Base-by-base conservation (phyloP, 2,329 filamentous ascomycete species). In the Lizonia empirigonia region DNA sequence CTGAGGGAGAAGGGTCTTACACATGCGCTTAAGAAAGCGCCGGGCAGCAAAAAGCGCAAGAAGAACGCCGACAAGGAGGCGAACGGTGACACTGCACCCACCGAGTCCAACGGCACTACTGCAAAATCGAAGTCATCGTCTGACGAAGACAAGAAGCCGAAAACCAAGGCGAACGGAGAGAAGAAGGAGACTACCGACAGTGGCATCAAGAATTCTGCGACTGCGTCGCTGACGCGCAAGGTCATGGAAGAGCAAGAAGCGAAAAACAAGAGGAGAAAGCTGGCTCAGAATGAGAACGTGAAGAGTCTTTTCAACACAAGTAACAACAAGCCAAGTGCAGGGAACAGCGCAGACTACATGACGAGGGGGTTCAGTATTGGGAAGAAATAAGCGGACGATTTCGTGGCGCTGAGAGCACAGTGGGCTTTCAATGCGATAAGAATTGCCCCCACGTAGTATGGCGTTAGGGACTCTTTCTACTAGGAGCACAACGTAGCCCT, bases 241-340 rank as follows among this genome's bases (percentile, higher is more conserved):
- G 92, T 99, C 0, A 72, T 97, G 20, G 87, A 88, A 19, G 93
- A 97, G 65, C 90, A 97, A 70, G 89, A 93, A 41, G 85, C 88
- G 65, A 81, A 83, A 48, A 91, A 91, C 59, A 96, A 93, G 76
- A 79, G 87, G 60, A 80, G 89, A 54, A 96, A 89, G 67, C 65
- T 91, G 61, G 85, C 81, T 3, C 77, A 76, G 22, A 80, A 78
- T 55, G 73, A 77, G 12, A 80, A 78, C 41, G 68, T 80, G n/a
- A 75, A 74, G 51, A 78, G 75, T 45, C 55, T 81, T 36, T 81
- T 80, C 59, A 75, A 72, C 2, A 71, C 69, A 9, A 68, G 69
- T 16, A 71, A 74, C 34, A 66, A 55, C 15, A 72, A 70, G 51
- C 64, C 70, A 6, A 57, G 53, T 18, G 47, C 61, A 22, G 73